Evolutionary conservation across 75 land plant species (phyloP).

Genomic region (Cupressus sempervirens): DNA sequence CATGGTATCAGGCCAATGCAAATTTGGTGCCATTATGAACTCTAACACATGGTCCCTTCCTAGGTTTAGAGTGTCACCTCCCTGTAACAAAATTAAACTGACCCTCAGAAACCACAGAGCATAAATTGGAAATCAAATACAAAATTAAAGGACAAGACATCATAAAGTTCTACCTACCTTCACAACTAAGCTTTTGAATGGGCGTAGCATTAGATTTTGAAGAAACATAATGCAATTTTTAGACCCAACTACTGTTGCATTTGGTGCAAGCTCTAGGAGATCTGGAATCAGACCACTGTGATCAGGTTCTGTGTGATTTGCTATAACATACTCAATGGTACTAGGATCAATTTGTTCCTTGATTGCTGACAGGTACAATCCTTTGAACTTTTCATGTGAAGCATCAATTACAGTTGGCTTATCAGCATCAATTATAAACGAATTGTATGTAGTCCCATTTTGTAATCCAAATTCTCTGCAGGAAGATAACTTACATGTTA

Average conservation of each 20-base stretch:
- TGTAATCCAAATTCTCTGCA: constrained; percentile 52
- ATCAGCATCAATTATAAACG: constrained; percentile 44
- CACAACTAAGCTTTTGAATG: constrained; percentile 46
- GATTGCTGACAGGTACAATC: constrained; percentile 37
- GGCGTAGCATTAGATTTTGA: constrained; percentile 40
- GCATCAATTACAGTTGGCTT: constrained; percentile 49
- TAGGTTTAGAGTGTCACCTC: constrained; percentile 45
- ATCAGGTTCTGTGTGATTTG: constrained; percentile 55
- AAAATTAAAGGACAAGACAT: neutral
- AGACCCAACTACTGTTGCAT: constrained; percentile 49
- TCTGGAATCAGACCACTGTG: constrained; percentile 54
- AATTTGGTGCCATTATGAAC: constrained; percentile 55
- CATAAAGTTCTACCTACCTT: constrained; percentile 27
- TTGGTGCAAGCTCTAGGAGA: constrained; percentile 42
- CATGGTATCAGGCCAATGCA: constrained; percentile 62
- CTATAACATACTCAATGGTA: constrained; percentile 37
- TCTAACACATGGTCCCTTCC: constrained; percentile 51
- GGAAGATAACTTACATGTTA: neutral
- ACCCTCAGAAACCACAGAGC: neutral
- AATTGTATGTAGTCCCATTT: constrained; percentile 56
- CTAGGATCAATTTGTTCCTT: constrained; percentile 43
- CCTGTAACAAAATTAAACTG: constrained; percentile 22
- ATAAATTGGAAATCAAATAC: neutral
- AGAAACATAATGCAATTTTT: constrained; percentile 46
- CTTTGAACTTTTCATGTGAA: constrained; percentile 53